Base-by-base conservation (phyloP, 345 rosid species). In the Luvunga scandens region DNA sequence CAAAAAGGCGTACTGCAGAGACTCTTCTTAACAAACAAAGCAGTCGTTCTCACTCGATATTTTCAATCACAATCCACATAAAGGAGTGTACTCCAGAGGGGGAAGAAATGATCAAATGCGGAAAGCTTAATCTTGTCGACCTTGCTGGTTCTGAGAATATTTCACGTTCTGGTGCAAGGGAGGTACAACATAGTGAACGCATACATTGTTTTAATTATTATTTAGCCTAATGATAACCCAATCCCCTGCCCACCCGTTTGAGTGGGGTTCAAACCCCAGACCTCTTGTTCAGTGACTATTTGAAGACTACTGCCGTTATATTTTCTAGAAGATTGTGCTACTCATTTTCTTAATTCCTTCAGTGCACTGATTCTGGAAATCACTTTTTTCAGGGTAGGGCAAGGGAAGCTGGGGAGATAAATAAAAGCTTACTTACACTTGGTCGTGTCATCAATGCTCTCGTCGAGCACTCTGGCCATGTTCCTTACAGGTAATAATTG, bases 101-200 rank as follows among this genome's bases (percentile, higher is more conserved):
- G 13, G 99, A 96, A 89, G 99, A 96, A 86, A 88, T 96, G 98
- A 94, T 96, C 81, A 96, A 92, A 83, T 92, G 98, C 63, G 99
- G 99, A 82, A 96, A 96, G 84, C 89, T 96, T 74, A 96, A 96
- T 85, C 99, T 96, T 72, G 98, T 96, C 79, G 99, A 94, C 77
- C 99, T 96, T 84, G 98, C 98, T 87, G 99, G 99, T 80, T 96
- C 99, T 7, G 98, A 96, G 88, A 96, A 96, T 86, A 96, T 96
- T 84, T 94, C 98, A 9, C 97, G 98, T 28, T 96, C 99, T 67
- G 99, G 99, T 77, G 99, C 98, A 27, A 83, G 97, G 78, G 99
- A 96, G 97, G 98, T 96, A 89, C 70, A 79, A 48, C 34, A 27
- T 61, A 61, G 72, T 38, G 42, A 80, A 42, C 59, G 66, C 9